A percentile compares a stretch with the other conserved stretches of the same genome.
Conservation (phyloP, 441 rosid species). For the Mallotus japonicus region DNA sequence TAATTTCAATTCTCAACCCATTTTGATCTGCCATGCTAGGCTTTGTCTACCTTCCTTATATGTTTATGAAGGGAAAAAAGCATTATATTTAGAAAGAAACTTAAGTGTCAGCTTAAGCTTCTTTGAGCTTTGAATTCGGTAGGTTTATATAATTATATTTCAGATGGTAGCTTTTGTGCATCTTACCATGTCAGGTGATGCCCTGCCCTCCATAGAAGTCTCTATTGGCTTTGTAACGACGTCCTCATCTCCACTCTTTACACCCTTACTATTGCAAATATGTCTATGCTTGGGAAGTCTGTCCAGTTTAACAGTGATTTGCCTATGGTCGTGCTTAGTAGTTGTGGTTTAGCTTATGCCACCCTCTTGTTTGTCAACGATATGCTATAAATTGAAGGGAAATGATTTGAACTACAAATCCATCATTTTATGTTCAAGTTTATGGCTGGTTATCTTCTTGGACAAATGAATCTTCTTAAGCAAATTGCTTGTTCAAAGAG, state of each 20-base stretch:
- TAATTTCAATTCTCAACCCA: neutral
- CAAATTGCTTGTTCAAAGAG: neutral
- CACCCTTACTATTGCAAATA: neutral
- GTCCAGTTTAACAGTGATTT: neutral
- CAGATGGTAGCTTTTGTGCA: neutral
- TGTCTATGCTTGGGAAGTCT: neutral
- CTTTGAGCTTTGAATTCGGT: neutral
- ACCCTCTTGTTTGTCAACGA: neutral
- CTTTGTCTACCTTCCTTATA: neutral
- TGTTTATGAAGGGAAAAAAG: neutral
- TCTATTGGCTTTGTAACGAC: neutral
- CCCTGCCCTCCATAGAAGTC: neutral
- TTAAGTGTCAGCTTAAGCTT: neutral
- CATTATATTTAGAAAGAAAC: neutral
- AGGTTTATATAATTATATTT: neutral
- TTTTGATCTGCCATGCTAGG: neutral
- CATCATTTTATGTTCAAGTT: neutral
- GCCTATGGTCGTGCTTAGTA: neutral
- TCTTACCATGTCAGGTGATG: neutral
- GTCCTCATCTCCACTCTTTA: neutral
- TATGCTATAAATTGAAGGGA: neutral
- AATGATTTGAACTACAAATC: neutral
- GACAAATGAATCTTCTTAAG: neutral
- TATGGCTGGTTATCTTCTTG: slow-evolving; percentile 12
- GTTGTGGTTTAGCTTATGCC: slow-evolving; percentile 3